Conservation (phyloP, 352 stramenopile genomes). For the Peronospora farinosa region DNA sequence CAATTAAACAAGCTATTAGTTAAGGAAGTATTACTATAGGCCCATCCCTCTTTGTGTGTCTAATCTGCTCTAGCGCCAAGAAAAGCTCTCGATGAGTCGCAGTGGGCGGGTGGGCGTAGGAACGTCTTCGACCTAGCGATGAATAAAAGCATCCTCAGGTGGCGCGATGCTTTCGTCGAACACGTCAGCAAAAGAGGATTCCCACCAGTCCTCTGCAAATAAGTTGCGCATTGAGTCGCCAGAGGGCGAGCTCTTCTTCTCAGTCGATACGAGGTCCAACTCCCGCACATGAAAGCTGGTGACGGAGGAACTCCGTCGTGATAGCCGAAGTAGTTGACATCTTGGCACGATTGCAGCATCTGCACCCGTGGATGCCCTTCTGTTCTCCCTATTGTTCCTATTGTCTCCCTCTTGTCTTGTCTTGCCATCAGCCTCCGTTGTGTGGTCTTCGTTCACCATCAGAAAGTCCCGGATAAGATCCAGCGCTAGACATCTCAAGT, state of each 20-base stretch:
- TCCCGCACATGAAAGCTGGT: constrained; percentile 55
- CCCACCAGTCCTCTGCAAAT: constrained; percentile 26
- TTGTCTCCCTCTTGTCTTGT: constrained; percentile 6
- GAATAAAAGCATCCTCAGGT: constrained; percentile 51
- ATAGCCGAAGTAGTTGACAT: constrained; percentile 24
- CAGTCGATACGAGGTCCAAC: constrained; percentile 39
- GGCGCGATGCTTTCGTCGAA: constrained; percentile 50
- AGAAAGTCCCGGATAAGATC: constrained; percentile 56
- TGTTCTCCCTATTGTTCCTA: constrained; percentile 13
- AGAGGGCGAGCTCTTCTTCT: constrained; percentile 27
- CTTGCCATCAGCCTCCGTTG: constrained; percentile 11
- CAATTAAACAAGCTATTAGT: too few species aligned
- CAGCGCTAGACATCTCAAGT: constrained; percentile 35
- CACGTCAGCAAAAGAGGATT: constrained; percentile 44
- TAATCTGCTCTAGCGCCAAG: constrained; percentile 12
- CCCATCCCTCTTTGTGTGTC: background rate
- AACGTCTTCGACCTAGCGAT: constrained; percentile 35
- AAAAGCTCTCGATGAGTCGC: constrained; percentile 34
- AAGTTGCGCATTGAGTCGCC: constrained; percentile 27
- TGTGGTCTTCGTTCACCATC: constrained; percentile 49
- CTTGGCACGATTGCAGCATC: constrained; percentile 3
- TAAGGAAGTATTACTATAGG: too few species aligned
- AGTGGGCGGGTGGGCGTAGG: constrained; percentile 16
- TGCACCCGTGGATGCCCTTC: constrained; percentile 1
- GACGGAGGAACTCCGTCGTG: constrained; percentile 29